A percentile compares a stretch with the other conserved stretches of the same genome.
phyloP scores from a whole-genome alignment of 2,329 filamentous ascomycete genomes.

The Cladophialophora immunda region DNA sequence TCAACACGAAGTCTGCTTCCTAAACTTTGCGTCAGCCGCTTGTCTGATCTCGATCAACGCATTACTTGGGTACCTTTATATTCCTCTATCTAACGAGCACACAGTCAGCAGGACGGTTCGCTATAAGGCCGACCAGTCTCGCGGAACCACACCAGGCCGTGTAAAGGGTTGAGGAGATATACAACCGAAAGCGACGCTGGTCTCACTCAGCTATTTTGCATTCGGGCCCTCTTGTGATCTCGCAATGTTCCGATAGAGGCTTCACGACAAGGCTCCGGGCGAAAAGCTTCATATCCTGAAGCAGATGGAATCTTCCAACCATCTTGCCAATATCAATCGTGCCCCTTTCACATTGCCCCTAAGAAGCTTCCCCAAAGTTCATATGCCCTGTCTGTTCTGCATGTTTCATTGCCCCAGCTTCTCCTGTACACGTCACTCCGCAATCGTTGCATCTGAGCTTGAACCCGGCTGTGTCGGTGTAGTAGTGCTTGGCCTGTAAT shows the following conservation, averaged over 20 bases:
- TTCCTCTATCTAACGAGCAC: not conserved
- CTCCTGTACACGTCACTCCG: constrained; percentile 53
- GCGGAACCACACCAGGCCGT: not conserved
- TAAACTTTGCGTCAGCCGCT: not conserved
- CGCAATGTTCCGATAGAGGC: not conserved
- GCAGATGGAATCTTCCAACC: not conserved
- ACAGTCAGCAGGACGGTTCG: not conserved
- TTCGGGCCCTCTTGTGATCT: not conserved
- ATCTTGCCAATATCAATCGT: not conserved
- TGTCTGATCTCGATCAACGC: not conserved
- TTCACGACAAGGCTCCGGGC: not conserved
- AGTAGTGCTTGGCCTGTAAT: constrained; percentile 80
- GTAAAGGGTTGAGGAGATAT: not conserved
- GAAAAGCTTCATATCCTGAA: not conserved
- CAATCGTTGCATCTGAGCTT: constrained; percentile 76
- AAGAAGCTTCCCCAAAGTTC: constrained; percentile 59
- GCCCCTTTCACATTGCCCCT: constrained; percentile 19
- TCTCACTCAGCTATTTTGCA: not conserved
- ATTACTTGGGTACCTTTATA: not conserved
- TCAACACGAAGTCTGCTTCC: not conserved
- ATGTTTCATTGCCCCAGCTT: constrained; percentile 57
- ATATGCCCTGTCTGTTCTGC: constrained; percentile 57
- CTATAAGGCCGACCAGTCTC: not conserved
- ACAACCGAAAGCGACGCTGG: not conserved
- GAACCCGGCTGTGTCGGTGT: constrained; percentile 85